Evolutionary conservation across 352 stramenopile genomes (phyloP).

Genomic region (Thalassiosira livingstoniorum): DNA sequence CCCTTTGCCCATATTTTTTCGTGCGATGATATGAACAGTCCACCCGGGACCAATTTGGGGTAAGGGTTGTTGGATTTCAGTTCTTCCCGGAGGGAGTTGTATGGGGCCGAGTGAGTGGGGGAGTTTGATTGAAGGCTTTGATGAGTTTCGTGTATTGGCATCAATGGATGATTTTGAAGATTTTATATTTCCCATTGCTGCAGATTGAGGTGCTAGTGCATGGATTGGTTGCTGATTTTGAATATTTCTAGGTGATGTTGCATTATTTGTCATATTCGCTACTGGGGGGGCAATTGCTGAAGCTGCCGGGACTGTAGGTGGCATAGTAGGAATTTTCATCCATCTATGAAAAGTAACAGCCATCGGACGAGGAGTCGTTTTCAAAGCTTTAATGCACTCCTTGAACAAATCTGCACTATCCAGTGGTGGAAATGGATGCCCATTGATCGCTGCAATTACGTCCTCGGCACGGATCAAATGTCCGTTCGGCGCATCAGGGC

Average conservation of each 20-base stretch:
- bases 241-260: neutral
- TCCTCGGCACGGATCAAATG: constrained; percentile 32
- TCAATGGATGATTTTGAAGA: constrained; percentile 1
- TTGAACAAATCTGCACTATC: constrained; percentile 34
- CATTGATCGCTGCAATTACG: constrained; percentile 53
- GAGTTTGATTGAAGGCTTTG: too few species aligned
- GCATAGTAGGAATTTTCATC: neutral
- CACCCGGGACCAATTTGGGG: neutral
- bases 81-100: neutral
- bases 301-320: neutral
- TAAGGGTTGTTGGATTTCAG: neutral
- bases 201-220: neutral
- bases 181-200: too few species aligned
- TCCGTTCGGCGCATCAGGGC: constrained; percentile 34
- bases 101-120: too few species aligned
- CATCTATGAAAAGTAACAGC: constrained; percentile 53
- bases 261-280: neutral
- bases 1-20: neutral
- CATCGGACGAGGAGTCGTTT: constrained; percentile 43
- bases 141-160: neutral
- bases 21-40: constrained; percentile 1
- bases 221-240: neutral
- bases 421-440: constrained; percentile 37
- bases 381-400: constrained; percentile 35
- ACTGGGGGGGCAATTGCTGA: too few species aligned